Evolutionary conservation across 2,329 filamentous ascomycete genomes (phyloP), one percentile per base, ranked within the genome.

Genomic region (Zarea fungicola): DNA sequence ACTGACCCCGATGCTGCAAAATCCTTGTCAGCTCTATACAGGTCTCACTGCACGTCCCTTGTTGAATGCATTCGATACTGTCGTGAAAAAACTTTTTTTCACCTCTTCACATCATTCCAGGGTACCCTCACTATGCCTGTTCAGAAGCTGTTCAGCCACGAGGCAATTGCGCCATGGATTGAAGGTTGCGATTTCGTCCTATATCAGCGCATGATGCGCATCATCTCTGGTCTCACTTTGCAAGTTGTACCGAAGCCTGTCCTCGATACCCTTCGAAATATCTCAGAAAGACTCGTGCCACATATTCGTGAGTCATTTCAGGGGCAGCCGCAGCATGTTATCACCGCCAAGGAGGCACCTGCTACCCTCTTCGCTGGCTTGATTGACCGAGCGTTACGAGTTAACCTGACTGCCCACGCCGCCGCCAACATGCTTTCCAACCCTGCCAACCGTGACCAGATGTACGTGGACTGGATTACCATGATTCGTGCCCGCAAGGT

Each of bases 81-180:
- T 75, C 95, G 93, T 62, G 89, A 96, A 66, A 95, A 96, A 70
- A 92, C 90, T 6, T 95, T 99, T 65, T 95, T 96, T 64, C 89
- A 95, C 56, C 80, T 96, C 14, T 96, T 95, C 64, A 91, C 87
- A 6, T 93, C 92, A 1, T 97, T 99, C 65, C 89, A 96, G 61
- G 93, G 93, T 48, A 97, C 91, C 2, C 79, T 99, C 59, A 99
- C 93, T 1, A 95, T 96, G 67, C 93, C 93, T 6, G 92, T 97
- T 3, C 90, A 96, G 65, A 96, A 95, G 66, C 72, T 99, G 3
- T 86, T 99, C 60, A 83, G 84, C 13, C 83, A 95, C 60, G 83
- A 86, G 3, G 84, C 83, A 48, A 73, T 97, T 48, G 89, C 90
- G 3, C 79, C 86, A 1, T 99, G 93, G 93, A 95, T 99, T 53